Conservation (phyloP, 2,329 filamentous ascomycete genomes). For the Cercospora beticola region DNA sequence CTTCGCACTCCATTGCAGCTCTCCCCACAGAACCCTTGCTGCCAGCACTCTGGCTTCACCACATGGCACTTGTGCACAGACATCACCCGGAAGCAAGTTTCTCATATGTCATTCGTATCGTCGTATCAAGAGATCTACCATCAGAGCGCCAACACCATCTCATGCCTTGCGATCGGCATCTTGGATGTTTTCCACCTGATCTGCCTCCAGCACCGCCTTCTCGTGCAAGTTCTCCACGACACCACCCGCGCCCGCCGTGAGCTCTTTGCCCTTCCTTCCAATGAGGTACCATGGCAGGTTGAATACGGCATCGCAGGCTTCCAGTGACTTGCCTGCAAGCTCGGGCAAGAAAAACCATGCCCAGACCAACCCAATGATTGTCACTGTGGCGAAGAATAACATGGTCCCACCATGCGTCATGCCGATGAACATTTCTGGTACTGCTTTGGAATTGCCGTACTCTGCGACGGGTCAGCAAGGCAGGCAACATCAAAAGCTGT, state of each 20-base stretch:
- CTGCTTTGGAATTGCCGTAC: conserved; percentile 73
- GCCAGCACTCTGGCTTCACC: background rate
- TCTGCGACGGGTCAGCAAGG: background rate
- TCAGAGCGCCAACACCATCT: background rate
- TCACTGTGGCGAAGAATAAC: conserved; percentile 71
- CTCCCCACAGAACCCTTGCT: background rate
- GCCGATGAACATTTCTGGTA: conserved; percentile 68
- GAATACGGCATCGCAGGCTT: conserved; percentile 54
- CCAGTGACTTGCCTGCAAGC: conserved; percentile 53
- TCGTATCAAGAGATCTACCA: background rate
- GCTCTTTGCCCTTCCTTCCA: conserved; percentile 47
- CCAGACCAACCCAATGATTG: conserved; percentile 61
- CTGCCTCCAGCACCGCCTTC: conserved; percentile 29
- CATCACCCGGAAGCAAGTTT: background rate
- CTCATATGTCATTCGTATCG: background rate
- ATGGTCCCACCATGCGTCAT: conserved; percentile 67
- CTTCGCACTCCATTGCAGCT: background rate
- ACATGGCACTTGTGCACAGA: background rate
- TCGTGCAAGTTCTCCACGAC: conserved; percentile 28
- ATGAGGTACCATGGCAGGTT: conserved; percentile 76
- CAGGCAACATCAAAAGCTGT: background rate
- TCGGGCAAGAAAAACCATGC: conserved; percentile 61
- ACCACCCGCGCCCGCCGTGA: conserved; percentile 30
- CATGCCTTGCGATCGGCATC: conserved; percentile 22
- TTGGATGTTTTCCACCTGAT: conserved; percentile 26